These are phyloP conservation scores for Septoria petroselini DNA, from an alignment of 2,329 filamentous ascomycete species.

Conservation along the genomic window DNA sequence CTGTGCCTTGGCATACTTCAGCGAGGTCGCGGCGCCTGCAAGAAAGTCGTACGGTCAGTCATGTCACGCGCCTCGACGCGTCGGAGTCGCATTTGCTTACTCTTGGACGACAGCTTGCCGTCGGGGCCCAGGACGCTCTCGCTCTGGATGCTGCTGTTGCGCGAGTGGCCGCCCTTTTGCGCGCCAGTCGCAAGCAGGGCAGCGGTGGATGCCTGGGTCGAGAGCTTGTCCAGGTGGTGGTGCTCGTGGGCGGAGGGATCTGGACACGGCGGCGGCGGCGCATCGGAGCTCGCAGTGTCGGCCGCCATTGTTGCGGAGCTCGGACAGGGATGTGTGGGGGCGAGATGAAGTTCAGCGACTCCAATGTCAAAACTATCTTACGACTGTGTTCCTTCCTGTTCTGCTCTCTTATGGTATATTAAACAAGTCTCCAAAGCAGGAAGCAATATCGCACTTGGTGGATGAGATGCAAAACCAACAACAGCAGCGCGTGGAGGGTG, in stretches of 20 bases:
- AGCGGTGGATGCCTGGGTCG: slow-evolving; percentile 57
- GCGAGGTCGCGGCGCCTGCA: slow-evolving; percentile 57
- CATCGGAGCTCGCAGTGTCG: slow-evolving; percentile 16
- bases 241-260: slow-evolving; percentile 47
- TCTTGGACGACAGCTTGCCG: slow-evolving; percentile 56
- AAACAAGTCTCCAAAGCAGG: too few relatives aligned
- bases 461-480: too few relatives aligned
- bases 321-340: too few relatives aligned
- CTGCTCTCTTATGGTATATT: too few relatives aligned
- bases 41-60: slow-evolving; percentile 2
- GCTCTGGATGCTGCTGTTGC: slow-evolving; percentile 27
- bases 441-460: too few relatives aligned
- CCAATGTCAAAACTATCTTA: too few relatives aligned
- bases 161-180: slow-evolving; percentile 26
- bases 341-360: too few relatives aligned
- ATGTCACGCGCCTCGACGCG: neutral
- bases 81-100: slow-evolving; percentile 41
- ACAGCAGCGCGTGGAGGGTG: too few relatives aligned
- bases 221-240: slow-evolving; percentile 43
- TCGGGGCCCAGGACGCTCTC: slow-evolving; percentile 48
- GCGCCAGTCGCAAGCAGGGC: slow-evolving; percentile 56
- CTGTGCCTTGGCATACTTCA: slow-evolving; percentile 69
- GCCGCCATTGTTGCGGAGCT: slow-evolving; percentile 20
- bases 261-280: slow-evolving; percentile 36
- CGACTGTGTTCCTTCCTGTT: too few relatives aligned